A percentile compares a stretch with the other conserved stretches of the same genome.
Conservation (phyloP, 1,139 yeast genomes). For the Yamadazyma trypodendri region DNA sequence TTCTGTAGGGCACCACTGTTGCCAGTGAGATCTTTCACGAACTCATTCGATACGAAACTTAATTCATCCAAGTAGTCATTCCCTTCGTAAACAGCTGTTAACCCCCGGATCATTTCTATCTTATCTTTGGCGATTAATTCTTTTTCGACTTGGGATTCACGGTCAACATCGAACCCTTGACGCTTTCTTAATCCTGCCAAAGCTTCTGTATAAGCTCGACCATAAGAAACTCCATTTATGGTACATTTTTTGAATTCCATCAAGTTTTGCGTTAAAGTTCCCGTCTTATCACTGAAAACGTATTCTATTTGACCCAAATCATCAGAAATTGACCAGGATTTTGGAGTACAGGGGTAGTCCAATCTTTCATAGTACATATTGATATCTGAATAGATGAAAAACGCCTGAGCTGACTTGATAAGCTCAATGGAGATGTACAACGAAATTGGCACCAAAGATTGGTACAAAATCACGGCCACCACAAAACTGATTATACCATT, state of each 20-base stretch:
- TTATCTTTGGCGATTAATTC: conserved; percentile 38
- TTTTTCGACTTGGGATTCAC: conserved; percentile 42
- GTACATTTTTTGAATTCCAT: conserved; percentile 64
- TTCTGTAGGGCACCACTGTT: conserved; percentile 29
- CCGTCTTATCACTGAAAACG: conserved; percentile 61
- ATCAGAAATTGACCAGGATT: conserved; percentile 62
- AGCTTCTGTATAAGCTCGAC: conserved; percentile 63
- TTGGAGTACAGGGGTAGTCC: conserved; percentile 61
- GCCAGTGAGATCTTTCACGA: conserved; percentile 38
- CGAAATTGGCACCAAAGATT: conserved; percentile 60
- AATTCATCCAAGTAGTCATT: conserved; percentile 39
- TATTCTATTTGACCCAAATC: conserved; percentile 67
- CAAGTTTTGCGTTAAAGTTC: conserved; percentile 58
- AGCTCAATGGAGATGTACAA: conserved; percentile 60
- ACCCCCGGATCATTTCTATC: conserved; percentile 33
- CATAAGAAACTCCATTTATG: conserved; percentile 53
- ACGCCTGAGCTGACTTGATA: conserved; percentile 58
- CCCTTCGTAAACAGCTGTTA: conserved; percentile 19
- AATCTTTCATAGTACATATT: conserved; percentile 50
- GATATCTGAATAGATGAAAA: conserved; percentile 52
- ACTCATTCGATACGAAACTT: conserved; percentile 49
- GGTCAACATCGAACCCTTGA: conserved; percentile 53
- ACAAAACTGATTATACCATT: conserved; percentile 53
- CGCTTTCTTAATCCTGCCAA: conserved; percentile 57
- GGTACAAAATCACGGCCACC: conserved; percentile 56